A percentile compares a stretch with the other conserved stretches of the same genome.
Conservation (phyloP, 2,329 filamentous ascomycete species). For the Cercospora beticola region DNA sequence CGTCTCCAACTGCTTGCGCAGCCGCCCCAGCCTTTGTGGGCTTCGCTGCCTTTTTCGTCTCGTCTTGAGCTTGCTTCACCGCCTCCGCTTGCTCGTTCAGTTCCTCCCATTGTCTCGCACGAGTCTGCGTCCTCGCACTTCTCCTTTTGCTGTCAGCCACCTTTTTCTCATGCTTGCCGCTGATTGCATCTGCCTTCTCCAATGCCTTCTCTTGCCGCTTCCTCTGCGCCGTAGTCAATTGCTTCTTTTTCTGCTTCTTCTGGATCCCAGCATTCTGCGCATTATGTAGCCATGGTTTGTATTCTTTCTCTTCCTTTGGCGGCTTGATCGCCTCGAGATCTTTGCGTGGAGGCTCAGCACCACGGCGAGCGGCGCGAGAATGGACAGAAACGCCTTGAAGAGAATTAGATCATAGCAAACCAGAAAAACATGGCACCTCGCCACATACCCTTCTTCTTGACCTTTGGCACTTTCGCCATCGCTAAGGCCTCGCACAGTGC, state of each 20-base stretch:
- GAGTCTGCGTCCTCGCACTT: slow-evolving; percentile 45
- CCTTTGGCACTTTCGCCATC: slow-evolving; percentile 50
- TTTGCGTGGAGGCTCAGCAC: slow-evolving; percentile 62
- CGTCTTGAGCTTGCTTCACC: slow-evolving; percentile 16
- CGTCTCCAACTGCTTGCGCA: slow-evolving; percentile 16
- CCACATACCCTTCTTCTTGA: slow-evolving; percentile 45
- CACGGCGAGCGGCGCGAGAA: slow-evolving; percentile 73
- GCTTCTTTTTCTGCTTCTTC: slow-evolving; percentile 64
- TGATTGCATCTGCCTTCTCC: slow-evolving; percentile 55
- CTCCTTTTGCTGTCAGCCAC: slow-evolving; percentile 53
- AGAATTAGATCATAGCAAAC: not conserved
- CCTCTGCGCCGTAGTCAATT: slow-evolving; percentile 54
- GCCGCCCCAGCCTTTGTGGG: slow-evolving; percentile 5
- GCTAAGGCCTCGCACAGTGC: not conserved
- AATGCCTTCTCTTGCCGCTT: slow-evolving; percentile 55
- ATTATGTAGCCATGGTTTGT: slow-evolving; percentile 66
- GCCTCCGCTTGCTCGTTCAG: slow-evolving; percentile 33
- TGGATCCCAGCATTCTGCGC: slow-evolving; percentile 68
- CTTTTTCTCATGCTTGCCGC: slow-evolving; percentile 58
- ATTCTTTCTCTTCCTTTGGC: slow-evolving; percentile 50
- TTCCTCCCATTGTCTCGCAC: slow-evolving; percentile 36
- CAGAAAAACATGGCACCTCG: not conserved
- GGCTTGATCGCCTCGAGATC: slow-evolving; percentile 40
- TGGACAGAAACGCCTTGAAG: slow-evolving; percentile 61
- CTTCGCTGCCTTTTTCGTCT: slow-evolving; percentile 17